Conservation (phyloP, 352 stramenopile species). For the Peronospora farinosa region DNA sequence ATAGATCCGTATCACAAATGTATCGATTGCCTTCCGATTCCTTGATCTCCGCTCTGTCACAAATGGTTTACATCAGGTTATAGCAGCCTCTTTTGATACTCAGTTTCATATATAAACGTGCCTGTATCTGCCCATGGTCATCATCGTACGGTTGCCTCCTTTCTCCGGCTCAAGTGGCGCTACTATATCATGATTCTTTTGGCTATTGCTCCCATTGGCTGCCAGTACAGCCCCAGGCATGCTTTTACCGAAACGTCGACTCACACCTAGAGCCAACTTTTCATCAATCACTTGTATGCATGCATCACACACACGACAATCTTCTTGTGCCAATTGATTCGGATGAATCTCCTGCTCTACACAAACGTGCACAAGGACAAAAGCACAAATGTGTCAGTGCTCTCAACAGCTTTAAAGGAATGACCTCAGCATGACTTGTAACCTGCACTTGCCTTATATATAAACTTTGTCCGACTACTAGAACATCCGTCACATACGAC, state of each 20-base stretch:
- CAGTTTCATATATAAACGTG: slow-evolving; percentile 20
- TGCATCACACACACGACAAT: slow-evolving; percentile 70
- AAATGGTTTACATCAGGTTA: slow-evolving; percentile 1
- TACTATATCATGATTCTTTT: slow-evolving; percentile 23
- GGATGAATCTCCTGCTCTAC: slow-evolving; percentile 51
- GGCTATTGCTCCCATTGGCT: slow-evolving; percentile 32
- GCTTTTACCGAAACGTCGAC: slow-evolving; percentile 61
- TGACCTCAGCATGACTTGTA: not conserved
- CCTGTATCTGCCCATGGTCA: slow-evolving; percentile 82
- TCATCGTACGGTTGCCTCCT: slow-evolving; percentile 54
- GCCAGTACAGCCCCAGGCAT: slow-evolving; percentile 12
- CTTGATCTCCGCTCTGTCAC: slow-evolving; percentile 76
- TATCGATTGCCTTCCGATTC: slow-evolving; percentile 86
- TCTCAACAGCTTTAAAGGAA: not conserved
- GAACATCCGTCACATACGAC: slow-evolving; percentile 80
- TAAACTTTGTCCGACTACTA: slow-evolving; percentile 72
- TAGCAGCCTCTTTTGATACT: not conserved
- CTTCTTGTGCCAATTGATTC: slow-evolving; percentile 52
- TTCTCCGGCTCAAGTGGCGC: slow-evolving; percentile 40
- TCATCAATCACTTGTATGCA: slow-evolving; percentile 84
- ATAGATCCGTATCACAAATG: slow-evolving; percentile 82
- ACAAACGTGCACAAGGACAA: not conserved
- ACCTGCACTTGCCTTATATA: slow-evolving; percentile 55
- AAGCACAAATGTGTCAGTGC: not conserved
- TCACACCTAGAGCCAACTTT: slow-evolving; percentile 70